Evolutionary conservation across 768 basidiomycete genomes (phyloP), one percentile per base, ranked within the genome.

Genomic region (Dentipellis sp.): DNA sequence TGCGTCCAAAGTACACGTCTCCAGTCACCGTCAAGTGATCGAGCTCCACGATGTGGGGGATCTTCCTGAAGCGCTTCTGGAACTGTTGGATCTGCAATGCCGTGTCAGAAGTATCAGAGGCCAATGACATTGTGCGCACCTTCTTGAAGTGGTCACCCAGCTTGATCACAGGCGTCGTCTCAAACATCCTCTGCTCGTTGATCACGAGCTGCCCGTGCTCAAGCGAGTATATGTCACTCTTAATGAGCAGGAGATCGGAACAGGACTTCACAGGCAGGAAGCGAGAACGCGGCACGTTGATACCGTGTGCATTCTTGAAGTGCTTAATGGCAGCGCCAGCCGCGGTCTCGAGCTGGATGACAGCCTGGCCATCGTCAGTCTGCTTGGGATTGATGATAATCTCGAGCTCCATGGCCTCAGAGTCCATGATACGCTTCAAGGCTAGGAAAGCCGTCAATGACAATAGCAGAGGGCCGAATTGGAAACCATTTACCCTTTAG

Each of bases 121-220:
- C 9, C 35, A 21, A 54, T 40, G 50, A 42, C 23, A 23, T n/a
- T 42, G 35, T 35, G 17, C 69, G 49, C 55, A 90, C 88, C 82
- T 91, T 94, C 80, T 94, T 97, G 83, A 98, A 97, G 69, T 90
- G 88, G 70, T 94, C 91, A 47, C 94, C 93, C 50, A 97, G 81
- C 76, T 97, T 97, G 79, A 97, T 90, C 50, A 95, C 92, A n/a
- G 94, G 95, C 23, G 91, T 86, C 17, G 82, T 88, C 65, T 79
- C 82, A 66, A 94, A 93, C 84, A 91, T 87, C 62, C 91, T 74
- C 39, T 79, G 75, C 59, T 82, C 81, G 67, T 88, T 91, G 77
- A 97, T 88, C 60, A 91, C 79, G 57, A 95, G 79, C 63, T 86
- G 86, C 17, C 94, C 94, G 67, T 97, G 90, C 69, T 85, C 75